A percentile compares a stretch with the other conserved stretches of the same genome.
phyloP scores from a whole-genome alignment of 331 rosid species.

The Rosa hybrid region DNA sequence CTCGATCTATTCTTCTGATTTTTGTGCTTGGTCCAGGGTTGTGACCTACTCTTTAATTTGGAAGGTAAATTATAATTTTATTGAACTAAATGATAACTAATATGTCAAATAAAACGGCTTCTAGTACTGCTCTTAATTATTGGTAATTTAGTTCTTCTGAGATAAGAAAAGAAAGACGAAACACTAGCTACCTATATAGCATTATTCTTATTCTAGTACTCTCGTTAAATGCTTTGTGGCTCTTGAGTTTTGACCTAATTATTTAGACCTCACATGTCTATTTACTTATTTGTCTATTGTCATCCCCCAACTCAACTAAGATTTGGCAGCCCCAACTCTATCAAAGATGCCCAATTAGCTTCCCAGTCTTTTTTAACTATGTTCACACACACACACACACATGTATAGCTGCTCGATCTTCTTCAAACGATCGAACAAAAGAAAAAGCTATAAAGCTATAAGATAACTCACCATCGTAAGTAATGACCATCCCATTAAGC shows the following conservation, averaged over 20 bases:
- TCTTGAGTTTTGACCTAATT: neutral
- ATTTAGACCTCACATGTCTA: neutral
- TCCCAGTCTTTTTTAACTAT: no score
- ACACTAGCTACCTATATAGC: neutral
- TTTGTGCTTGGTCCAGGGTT: neutral
- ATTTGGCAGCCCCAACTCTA: no score
- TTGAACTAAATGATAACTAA: neutral
- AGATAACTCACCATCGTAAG: neutral
- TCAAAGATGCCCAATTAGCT: no score
- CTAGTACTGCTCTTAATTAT: no score
- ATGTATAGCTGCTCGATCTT: neutral
- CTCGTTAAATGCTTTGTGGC: neutral
- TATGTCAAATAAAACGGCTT: neutral
- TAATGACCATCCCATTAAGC: neutral
- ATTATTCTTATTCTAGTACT: no score
- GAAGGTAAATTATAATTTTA: neutral
- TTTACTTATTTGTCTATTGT: no score
- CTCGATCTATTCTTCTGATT: neutral
- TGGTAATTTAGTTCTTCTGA: neutral
- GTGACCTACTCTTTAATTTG: neutral
- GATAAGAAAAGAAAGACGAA: neutral
- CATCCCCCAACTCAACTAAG: no score
- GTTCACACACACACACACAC: no score
- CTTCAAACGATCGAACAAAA: neutral
- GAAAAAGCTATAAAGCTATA: neutral